Evolutionary conservation across 2,329 filamentous ascomycete species (phyloP).

Genomic region (Grosmannia huntii): DNA sequence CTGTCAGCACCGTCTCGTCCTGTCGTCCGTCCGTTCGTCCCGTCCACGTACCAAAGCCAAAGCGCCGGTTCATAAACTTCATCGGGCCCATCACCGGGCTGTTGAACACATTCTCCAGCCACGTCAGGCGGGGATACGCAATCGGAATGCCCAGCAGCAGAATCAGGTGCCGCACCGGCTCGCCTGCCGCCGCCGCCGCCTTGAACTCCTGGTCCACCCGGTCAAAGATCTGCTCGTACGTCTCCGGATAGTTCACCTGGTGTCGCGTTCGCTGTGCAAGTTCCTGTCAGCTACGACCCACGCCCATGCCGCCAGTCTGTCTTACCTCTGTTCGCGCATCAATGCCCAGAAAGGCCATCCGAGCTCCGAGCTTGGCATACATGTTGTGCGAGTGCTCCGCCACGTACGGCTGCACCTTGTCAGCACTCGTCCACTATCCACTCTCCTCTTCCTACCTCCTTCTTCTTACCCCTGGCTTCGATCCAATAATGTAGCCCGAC

Average conservation of each 20-base stretch:
- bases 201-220: slow-evolving; percentile 58
- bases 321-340: slow-evolving; percentile 76
- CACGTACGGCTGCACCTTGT: slow-evolving; percentile 72
- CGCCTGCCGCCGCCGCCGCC: slow-evolving; percentile 51
- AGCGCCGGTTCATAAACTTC: slow-evolving; percentile 79
- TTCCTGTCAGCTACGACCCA: neutral
- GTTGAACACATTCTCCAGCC: slow-evolving; percentile 84
- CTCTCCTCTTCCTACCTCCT: neutral
- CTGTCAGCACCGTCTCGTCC: neutral
- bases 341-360: slow-evolving; percentile 74
- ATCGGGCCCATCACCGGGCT: slow-evolving; percentile 81
- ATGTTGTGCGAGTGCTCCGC: slow-evolving; percentile 76
- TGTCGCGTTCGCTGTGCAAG: slow-evolving; percentile 73
- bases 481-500: slow-evolving; percentile 65
- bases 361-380: slow-evolving; percentile 70
- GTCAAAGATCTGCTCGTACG: slow-evolving; percentile 72
- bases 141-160: slow-evolving; percentile 79
- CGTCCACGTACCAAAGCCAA: slow-evolving; percentile 47
- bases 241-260: slow-evolving; percentile 89
- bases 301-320: neutral
- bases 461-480: slow-evolving; percentile 53
- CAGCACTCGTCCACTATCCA: neutral
- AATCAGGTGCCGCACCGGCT: slow-evolving; percentile 79
- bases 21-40: too few species aligned
- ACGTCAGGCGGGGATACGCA: slow-evolving; percentile 84